Conservation (phyloP, 371 early-diverging fungal genomes). For the Circinella minor region DNA sequence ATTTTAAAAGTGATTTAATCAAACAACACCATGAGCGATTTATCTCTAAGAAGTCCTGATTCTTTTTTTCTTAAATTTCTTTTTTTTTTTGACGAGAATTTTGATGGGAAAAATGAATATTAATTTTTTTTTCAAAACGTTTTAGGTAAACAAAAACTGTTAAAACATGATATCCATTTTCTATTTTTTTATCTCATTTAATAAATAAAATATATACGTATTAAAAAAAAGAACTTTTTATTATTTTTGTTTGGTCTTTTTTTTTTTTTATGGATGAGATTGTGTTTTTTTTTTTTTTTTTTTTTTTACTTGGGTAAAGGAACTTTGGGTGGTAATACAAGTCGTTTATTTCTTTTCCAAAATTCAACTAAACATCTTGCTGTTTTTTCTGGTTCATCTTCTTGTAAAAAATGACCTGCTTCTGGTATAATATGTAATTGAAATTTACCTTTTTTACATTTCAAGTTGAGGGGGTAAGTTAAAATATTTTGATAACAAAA, state of each 20-base stretch:
- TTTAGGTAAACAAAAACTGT: no score
- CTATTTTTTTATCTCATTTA: no score
- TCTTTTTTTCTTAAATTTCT: not conserved
- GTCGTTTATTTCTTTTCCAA: constrained; percentile 77
- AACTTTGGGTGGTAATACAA: constrained; percentile 67
- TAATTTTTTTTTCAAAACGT: not conserved
- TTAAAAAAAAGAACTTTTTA: no score
- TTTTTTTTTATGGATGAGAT: no score
- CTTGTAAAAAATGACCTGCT: constrained; percentile 90
- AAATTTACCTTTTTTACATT: no score
- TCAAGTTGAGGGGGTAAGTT: no score
- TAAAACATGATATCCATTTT: no score
- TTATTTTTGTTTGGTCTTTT: no score
- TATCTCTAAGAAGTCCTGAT: constrained; percentile 11
- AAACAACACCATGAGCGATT: not conserved
- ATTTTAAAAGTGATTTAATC: not conserved
- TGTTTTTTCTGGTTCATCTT: constrained; percentile 82
- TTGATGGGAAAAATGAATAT: not conserved
- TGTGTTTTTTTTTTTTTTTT: no score
- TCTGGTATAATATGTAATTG: constrained; percentile 85
- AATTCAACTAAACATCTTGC: constrained; percentile 77
- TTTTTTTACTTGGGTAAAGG: constrained; percentile 13
- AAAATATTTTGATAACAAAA: no score
- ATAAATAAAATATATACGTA: no score
- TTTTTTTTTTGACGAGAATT: not conserved